Base-by-base conservation (phyloP, 2,329 filamentous ascomycete species). In the Aspergillus sp. region DNA sequence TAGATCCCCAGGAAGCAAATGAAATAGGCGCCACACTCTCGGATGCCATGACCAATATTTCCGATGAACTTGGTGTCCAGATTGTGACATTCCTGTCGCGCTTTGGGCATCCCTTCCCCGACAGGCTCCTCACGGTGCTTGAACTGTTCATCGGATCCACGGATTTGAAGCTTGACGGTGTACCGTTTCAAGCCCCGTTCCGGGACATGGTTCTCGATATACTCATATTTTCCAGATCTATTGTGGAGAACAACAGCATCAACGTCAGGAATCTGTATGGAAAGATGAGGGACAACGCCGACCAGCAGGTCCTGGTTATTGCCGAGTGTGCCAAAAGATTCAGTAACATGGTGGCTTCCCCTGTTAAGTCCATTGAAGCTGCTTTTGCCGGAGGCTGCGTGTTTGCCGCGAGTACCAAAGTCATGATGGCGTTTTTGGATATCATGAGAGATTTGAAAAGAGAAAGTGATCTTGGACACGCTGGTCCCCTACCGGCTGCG, bases 161-260 rank as follows among this genome's bases (percentile, higher is more conserved):
- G 1, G 21, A 21, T 21, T 21, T 21, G 3, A 21, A 21, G 4
- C 3, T 21, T 21, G 21, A 21, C 1, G 21, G 21, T 21, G 21
- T 21, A 4, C 21, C 39, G 14, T 64, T 63, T 19, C 56, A 41
- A n/a, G 43, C 58, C 27, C 58, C 60, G 4, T 41, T 52, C 3
- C 56, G 45, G 6, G 21, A 48, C 23, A 27, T 63, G 7, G 44
- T 54, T 11, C 37, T 63, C 7, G 58, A 64, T 11, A 31, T 52
- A 40, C 39, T 60, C 0, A 53, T 44, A 14, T 24, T 47, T 17
- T 59, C 52, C 31, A 64, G 59, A 41, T 56, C 57, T 33, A 47
- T 64, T 11, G 50, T 64, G 14, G 62, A 64, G 37, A 64, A 64
- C 40, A 62, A 61, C 24, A 33, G 57, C 21, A 47, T 62, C 11